phyloP scores from a whole-genome alignment of 1,284 basidiomycete species.

The Ceratobasidium sp. region DNA sequence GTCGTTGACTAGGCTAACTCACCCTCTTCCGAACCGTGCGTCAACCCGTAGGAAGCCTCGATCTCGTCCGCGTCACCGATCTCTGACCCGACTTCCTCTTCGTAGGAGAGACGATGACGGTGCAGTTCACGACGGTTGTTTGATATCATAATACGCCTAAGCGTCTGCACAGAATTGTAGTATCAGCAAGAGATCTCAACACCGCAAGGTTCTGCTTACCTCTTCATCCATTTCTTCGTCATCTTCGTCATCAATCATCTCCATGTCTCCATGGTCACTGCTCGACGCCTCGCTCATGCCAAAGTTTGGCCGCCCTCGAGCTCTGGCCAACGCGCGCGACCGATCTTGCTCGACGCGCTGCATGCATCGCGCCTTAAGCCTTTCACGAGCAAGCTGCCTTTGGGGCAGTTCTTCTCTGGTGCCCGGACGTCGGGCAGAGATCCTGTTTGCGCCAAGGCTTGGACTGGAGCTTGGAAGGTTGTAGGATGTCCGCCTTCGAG shows the following conservation, averaged over 20 bases:
- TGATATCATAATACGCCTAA: slow-evolving; percentile 40
- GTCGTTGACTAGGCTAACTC: neutral
- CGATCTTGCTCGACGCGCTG: slow-evolving; percentile 43
- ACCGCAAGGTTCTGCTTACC: neutral
- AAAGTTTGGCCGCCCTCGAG: slow-evolving; percentile 29
- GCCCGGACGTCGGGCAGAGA: slow-evolving; percentile 12
- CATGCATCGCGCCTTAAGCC: slow-evolving; percentile 43
- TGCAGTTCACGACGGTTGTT: slow-evolving; percentile 29
- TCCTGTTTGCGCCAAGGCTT: slow-evolving; percentile 23
- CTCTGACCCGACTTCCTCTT: slow-evolving; percentile 39
- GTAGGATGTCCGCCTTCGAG: slow-evolving; percentile 7
- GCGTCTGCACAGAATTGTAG: neutral
- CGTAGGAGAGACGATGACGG: slow-evolving; percentile 40
- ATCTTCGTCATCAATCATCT: slow-evolving; percentile 38
- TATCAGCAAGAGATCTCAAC: neutral
- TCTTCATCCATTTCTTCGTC: slow-evolving; percentile 37
- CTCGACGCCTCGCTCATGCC: slow-evolving; percentile 41
- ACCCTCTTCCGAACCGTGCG: slow-evolving; percentile 14
- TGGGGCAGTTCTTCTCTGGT: slow-evolving; percentile 33
- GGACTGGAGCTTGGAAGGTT: slow-evolving; percentile 12
- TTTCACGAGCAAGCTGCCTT: slow-evolving; percentile 38
- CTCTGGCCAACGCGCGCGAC: slow-evolving; percentile 34
- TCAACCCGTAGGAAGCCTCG: slow-evolving; percentile 30
- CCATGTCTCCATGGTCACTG: slow-evolving; percentile 39
- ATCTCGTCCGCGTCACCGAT: slow-evolving; percentile 37